Base-by-base conservation (phyloP, 352 stramenopile genomes). In the Blastocystis sp. region DNA sequence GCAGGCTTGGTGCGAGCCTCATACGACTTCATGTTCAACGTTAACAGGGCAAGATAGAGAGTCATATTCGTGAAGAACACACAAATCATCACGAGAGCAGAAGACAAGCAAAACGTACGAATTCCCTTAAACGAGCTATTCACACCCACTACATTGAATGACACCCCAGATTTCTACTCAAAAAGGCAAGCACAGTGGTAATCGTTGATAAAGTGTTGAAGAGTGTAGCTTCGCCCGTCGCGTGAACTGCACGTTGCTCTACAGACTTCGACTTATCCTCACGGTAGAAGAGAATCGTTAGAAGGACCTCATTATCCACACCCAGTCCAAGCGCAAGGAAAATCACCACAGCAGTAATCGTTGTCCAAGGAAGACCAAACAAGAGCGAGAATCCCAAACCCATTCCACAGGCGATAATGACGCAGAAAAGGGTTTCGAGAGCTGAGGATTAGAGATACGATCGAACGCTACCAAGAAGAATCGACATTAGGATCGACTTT, bases 51-150 rank as follows among this genome's bases (percentile, higher is more conserved):
- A 0, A 88, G 13, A 24, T 50, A 88, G 24, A 56, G 37, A n/a
- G 64, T 88, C 26, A 88, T 75, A 7, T 45, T 47, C 2, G 47
- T 63, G 47, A 81, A n/a, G 54, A 81, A 81, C 8, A 81, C 70
- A 26, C 3, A 81, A 2, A 45, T 81, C 76, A 88, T 88, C 9
- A 88, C 76, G 16, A 88, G 0, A 0, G 59, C 64, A 24, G 76
- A 88, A 34, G 76, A 88, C 4, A 88, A n/a, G n/a, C 59, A 88
- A 56, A 88, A 88, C 3, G 59, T 76, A 26, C 20, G 8, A 41
- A 88, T 88, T 6, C 76, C 76, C 9, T 76, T 88, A 26, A 88
- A 88, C 20, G 76, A 88, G 1, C 4, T 54, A 26, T 88, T 88
- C 1, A 88, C 59, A 37, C 59, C 59, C 47, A 70, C 76, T 88